Conservation (phyloP, 2,329 filamentous ascomycete genomes). For the Elsinoe batatas region DNA sequence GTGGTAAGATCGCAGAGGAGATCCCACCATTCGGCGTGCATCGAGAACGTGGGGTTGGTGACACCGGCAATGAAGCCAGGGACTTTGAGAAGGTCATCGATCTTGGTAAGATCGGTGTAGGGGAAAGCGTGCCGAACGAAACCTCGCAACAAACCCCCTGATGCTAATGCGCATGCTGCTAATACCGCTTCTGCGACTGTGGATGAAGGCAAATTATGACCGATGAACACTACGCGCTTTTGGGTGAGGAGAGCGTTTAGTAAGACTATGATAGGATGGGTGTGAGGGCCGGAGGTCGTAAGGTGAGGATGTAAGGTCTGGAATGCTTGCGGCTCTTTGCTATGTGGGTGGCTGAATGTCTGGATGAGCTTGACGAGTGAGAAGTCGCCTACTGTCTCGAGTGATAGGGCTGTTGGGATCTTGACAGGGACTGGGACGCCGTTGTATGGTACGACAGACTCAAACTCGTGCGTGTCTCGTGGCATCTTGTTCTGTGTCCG, state of each 20-base stretch:
- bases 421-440: constrained; percentile 95
- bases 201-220: constrained; percentile 87
- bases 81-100: constrained; percentile 90
- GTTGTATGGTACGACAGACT: constrained; percentile 91
- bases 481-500: constrained; percentile 59
- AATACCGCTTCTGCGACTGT: constrained; percentile 97
- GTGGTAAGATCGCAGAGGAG: constrained; percentile 85
- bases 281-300: constrained; percentile 79
- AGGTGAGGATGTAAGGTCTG: constrained; percentile 71
- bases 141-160: constrained; percentile 80
- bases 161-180: constrained; percentile 88
- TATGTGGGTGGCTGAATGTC: constrained; percentile 76
- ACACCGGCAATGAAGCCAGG: constrained; percentile 97
- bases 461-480: constrained; percentile 94
- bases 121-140: constrained; percentile 96
- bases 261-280: constrained; percentile 89
- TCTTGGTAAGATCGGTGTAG: constrained; percentile 95
- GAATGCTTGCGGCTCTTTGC: constrained; percentile 77
- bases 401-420: constrained; percentile 83
- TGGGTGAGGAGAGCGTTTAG: constrained; percentile 92
- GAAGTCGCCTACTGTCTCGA: constrained; percentile 95
- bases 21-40: constrained; percentile 98
- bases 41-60: constrained; percentile 90
- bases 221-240: constrained; percentile 91
- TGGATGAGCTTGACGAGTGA: constrained; percentile 95